Percentiles rank a stretch among this genome's conserved stretches.
These are phyloP conservation scores for Syzygium malaccense DNA, from an alignment of 441 rosid genomes.

Conservation along the genomic window DNA sequence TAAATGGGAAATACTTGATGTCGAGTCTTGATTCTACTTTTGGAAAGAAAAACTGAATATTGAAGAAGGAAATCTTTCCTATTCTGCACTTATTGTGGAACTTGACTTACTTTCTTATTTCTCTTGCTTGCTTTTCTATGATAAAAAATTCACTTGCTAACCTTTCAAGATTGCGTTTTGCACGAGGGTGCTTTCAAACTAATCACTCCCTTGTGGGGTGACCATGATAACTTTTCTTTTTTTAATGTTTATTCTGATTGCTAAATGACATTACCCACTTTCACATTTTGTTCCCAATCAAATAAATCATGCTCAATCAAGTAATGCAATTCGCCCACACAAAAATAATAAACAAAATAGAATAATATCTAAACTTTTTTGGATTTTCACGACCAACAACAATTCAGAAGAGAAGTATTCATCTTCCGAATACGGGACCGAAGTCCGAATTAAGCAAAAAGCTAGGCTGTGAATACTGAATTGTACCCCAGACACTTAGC, in stretches of 20 bases:
- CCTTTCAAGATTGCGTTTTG: not conserved
- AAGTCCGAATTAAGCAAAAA: not conserved
- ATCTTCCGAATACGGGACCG: not conserved
- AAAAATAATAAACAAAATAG: fast-evolving
- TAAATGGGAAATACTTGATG: not conserved
- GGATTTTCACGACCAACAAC: not conserved
- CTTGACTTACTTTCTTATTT: not conserved
- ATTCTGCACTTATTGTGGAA: not conserved
- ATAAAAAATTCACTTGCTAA: not conserved
- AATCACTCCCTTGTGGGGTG: not conserved
- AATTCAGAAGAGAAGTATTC: not conserved
- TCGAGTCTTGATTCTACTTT: not conserved
- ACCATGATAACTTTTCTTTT: not conserved
- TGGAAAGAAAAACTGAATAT: not conserved
- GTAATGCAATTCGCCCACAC: not conserved
- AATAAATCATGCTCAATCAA: not conserved
- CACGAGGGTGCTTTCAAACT: not conserved
- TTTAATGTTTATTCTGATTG: not conserved
- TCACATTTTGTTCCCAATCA: not conserved
- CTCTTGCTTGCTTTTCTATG: not conserved
- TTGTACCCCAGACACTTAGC: not conserved
- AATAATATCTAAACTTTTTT: not conserved
- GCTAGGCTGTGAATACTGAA: not conserved
- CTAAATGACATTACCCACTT: not conserved
- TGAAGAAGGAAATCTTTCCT: not conserved